phyloP scores from a whole-genome alignment of 1,139 yeast genomes.

The Taphrina communis region DNA sequence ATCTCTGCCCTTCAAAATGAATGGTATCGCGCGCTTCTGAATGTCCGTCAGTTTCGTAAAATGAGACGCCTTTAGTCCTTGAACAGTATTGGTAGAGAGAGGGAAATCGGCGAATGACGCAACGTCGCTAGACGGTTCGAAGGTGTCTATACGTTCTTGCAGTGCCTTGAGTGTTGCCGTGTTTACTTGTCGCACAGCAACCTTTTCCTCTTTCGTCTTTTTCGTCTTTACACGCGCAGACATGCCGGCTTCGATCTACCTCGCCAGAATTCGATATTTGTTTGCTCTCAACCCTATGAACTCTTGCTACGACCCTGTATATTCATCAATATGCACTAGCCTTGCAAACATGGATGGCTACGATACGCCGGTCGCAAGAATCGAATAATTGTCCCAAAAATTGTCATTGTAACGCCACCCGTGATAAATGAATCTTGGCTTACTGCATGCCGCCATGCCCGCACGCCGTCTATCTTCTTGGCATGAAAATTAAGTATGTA shows the following conservation, averaged over 20 bases:
- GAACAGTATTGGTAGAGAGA: slow-evolving; percentile 32
- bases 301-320: not conserved
- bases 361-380: too few relatives aligned
- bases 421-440: not conserved
- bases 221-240: slow-evolving; percentile 29
- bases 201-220: slow-evolving; percentile 40
- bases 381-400: not conserved
- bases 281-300: not conserved
- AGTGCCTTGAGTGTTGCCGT: slow-evolving; percentile 58
- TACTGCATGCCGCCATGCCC: not conserved
- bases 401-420: slow-evolving; percentile 12
- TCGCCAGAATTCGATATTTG: not conserved
- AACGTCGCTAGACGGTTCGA: slow-evolving; percentile 40
- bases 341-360: too few relatives aligned
- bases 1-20: slow-evolving; percentile 80
- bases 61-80: slow-evolving; percentile 69
- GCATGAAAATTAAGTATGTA: too few relatives aligned
- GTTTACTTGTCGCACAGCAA: slow-evolving; percentile 51
- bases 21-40: slow-evolving; percentile 78
- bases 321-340: not conserved
- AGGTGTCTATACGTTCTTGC: slow-evolving; percentile 49
- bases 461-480: not conserved
- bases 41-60: slow-evolving; percentile 83
- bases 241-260: not conserved
- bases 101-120: slow-evolving; percentile 38